phyloP scores from a whole-genome alignment of 768 basidiomycete genomes.

The Hericium erinaceus region DNA sequence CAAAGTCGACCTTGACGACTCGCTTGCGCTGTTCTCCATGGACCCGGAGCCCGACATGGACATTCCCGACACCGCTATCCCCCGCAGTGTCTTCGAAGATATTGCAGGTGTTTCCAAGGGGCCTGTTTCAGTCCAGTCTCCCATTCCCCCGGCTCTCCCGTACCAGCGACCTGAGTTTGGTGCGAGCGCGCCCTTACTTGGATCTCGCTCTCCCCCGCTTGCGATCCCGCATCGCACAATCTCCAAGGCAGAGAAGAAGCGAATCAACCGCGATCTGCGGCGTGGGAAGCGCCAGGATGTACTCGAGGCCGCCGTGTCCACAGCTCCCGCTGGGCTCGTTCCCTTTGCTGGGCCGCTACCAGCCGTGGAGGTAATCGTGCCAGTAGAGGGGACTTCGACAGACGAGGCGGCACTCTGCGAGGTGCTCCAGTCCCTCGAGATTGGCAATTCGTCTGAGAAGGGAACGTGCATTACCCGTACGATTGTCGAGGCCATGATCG shows the following conservation, averaged over 20 bases:
- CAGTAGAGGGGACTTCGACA: background rate
- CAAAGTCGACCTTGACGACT: slow-evolving; percentile 17
- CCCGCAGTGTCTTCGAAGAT: slow-evolving; percentile 22
- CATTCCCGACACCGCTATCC: background rate
- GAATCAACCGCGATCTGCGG: slow-evolving; percentile 1
- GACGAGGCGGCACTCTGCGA: slow-evolving; percentile 18
- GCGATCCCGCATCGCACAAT: background rate
- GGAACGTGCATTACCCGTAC: slow-evolving; percentile 37
- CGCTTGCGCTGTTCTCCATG: slow-evolving; percentile 37
- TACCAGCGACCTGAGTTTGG: background rate
- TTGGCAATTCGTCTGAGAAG: slow-evolving; percentile 8
- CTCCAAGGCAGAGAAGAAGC: slow-evolving; percentile 2
- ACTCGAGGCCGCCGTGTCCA: slow-evolving; percentile 14
- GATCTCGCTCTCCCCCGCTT: background rate
- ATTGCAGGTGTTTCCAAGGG: background rate
- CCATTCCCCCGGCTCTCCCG: background rate
- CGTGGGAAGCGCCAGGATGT: slow-evolving; percentile 19
- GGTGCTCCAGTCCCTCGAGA: slow-evolving; percentile 19
- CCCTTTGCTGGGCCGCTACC: background rate
- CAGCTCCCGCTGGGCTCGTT: background rate
- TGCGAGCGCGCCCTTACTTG: background rate
- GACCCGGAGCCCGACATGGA: slow-evolving; percentile 25
- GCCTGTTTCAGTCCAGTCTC: background rate
- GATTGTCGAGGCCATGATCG: slow-evolving; percentile 75
- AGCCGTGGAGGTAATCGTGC: background rate